Conservation (phyloP, 495 filamentous ascomycete species). For the Penicillium fimorum region DNA sequence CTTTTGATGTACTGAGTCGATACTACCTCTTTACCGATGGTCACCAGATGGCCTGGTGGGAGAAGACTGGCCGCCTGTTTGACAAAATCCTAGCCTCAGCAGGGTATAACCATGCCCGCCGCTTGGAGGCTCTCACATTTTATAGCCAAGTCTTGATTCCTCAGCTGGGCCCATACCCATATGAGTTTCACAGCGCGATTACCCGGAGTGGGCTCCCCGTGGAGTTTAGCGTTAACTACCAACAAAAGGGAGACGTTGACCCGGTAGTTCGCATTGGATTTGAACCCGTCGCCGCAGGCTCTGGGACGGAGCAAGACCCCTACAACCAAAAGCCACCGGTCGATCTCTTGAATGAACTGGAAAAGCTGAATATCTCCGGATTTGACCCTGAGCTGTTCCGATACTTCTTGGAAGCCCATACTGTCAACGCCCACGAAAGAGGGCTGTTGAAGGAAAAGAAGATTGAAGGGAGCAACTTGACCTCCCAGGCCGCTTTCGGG, state of each 20-base stretch:
- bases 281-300: conserved; percentile 13
- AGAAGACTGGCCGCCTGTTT: too few relatives aligned
- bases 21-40: too few relatives aligned
- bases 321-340: conserved; percentile 8
- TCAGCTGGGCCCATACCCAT: conserved; percentile 15
- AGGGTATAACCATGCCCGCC: too few relatives aligned
- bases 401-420: conserved; percentile 5
- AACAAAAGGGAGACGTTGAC: neutral
- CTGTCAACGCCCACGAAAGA: neutral
- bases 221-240: conserved; percentile 24
- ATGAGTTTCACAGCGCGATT: conserved; percentile 8
- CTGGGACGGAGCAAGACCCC: conserved; percentile 8
- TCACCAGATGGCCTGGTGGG: too few relatives aligned
- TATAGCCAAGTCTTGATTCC: conserved; percentile 6
- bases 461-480: neutral
- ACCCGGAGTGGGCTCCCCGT: conserved; percentile 15
- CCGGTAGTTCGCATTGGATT: conserved; percentile 17
- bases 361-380: neutral
- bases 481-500: conserved; percentile 16
- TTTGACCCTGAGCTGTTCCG: neutral
- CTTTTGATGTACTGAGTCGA: too few relatives aligned
- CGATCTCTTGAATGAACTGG: conserved; percentile 6
- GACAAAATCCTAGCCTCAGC: too few relatives aligned
- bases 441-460: too few relatives aligned
- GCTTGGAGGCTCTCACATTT: too few relatives aligned